phyloP scores from a whole-genome alignment of 2,329 filamentous ascomycete species.

The Fusarium continuum region DNA sequence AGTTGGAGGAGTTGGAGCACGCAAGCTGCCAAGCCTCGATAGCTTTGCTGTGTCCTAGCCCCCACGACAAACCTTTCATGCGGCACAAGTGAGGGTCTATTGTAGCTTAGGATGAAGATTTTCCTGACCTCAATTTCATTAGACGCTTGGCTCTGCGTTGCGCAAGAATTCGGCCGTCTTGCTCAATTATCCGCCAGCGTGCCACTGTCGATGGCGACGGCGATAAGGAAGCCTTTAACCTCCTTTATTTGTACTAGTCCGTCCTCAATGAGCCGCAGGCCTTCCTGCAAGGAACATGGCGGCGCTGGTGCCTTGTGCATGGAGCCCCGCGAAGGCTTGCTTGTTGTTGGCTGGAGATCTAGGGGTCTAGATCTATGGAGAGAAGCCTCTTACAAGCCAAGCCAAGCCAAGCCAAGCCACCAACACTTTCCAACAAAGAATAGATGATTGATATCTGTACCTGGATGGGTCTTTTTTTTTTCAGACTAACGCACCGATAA shows the following conservation, averaged over 20 bases:
- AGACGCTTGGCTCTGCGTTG: conserved; percentile 5
- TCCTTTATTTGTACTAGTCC: conserved; percentile 26
- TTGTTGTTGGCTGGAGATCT: conserved; percentile 35
- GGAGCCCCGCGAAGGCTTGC: conserved; percentile 42
- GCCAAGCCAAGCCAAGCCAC: conserved; percentile 34
- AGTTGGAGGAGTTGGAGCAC: conserved; percentile 4
- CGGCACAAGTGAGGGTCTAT: conserved; percentile 4
- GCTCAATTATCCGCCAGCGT: conserved; percentile 10
- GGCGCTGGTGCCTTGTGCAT: conserved; percentile 35
- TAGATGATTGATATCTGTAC: background rate
- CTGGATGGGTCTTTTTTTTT: conserved; percentile 23
- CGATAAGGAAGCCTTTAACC: conserved; percentile 14
- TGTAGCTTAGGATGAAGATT: conserved; percentile 1
- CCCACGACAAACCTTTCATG: conserved; percentile 25
- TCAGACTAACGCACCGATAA: conserved; percentile 9
- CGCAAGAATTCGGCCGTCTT: conserved; percentile 16
- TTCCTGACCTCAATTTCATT: background rate
- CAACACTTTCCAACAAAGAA: conserved; percentile 10
- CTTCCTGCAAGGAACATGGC: conserved; percentile 40
- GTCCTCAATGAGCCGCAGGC: conserved; percentile 37
- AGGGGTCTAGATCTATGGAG: conserved; percentile 38
- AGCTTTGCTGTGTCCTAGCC: conserved; percentile 1
- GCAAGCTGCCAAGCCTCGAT: conserved; percentile 10
- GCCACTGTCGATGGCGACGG: conserved; percentile 4
- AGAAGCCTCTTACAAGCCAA: conserved; percentile 29